Evolutionary conservation across 225 moss, liverwort and hornwort species (phyloP).

Genomic region (Neckera pumila): DNA sequence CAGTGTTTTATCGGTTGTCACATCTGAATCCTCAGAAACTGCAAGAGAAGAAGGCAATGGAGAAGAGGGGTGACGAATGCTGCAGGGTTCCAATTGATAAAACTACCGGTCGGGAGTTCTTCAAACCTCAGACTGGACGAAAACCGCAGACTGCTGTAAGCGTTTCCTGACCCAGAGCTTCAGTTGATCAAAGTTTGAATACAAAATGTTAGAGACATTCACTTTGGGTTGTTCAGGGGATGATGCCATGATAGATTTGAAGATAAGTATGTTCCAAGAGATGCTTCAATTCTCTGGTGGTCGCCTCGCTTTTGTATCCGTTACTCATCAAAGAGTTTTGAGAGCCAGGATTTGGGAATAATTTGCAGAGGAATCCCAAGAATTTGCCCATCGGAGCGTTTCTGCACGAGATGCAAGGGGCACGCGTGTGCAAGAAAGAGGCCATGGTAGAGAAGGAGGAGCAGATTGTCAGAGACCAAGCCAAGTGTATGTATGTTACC

Average conservation of each 20-base stretch:
- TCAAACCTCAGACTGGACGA: conserved; percentile 65
- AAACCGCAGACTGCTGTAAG: conserved; percentile 55
- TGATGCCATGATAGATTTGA: background rate
- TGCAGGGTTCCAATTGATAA: conserved; percentile 24
- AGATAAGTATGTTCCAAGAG: background rate
- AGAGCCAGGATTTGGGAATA: background rate
- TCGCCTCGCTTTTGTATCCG: background rate
- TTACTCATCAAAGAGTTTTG: background rate
- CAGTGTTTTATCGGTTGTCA: conserved; percentile 73
- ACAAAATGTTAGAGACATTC: background rate
- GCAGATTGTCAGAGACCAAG: conserved; percentile 27
- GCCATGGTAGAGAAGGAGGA: conserved; percentile 38
- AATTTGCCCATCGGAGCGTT: conserved; percentile 66
- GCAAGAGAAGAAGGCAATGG: conserved; percentile 51
- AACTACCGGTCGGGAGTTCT: conserved; percentile 56
- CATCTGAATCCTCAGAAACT: conserved; percentile 30
- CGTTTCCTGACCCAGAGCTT: background rate
- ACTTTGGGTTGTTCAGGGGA: background rate
- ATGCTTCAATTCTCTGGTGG: background rate
- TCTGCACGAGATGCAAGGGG: conserved; percentile 49
- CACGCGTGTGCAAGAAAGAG: conserved; percentile 55
- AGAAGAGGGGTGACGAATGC: conserved; percentile 2
- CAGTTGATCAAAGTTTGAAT: background rate
- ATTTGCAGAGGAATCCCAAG: conserved; percentile 69
- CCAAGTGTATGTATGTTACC: conserved; percentile 55